phyloP scores from a whole-genome alignment of 148 eudicot species.

The Linanthus parryae region DNA sequence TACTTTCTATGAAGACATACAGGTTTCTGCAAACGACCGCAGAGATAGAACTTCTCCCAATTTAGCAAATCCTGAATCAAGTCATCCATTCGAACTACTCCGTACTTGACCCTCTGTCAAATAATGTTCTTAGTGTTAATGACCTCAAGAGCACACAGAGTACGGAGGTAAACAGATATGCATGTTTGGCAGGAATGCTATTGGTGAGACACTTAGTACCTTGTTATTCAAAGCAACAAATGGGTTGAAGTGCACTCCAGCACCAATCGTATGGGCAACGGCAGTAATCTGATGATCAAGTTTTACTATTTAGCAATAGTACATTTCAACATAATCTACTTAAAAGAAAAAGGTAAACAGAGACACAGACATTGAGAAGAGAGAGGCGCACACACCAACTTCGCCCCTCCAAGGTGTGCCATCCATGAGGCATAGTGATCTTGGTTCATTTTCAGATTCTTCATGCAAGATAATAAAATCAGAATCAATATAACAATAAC shows the following conservation, averaged over 20 bases:
- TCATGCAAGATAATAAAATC: conserved; percentile 13
- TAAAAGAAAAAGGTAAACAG: not conserved
- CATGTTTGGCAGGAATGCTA: not conserved
- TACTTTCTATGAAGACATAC: conserved; percentile 34
- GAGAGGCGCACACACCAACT: conserved; percentile 46
- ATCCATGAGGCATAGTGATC: conserved; percentile 86
- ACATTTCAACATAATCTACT: too few relatives aligned
- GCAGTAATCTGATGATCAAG: conserved; percentile 41
- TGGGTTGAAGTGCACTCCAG: conserved; percentile 93
- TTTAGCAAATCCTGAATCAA: conserved; percentile 57
- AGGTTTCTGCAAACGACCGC: conserved; percentile 95
- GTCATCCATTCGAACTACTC: conserved; percentile 83
- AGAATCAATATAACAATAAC: not conserved
- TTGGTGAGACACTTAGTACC: conserved; percentile 27
- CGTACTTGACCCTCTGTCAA: conserved; percentile 72
- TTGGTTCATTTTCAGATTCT: conserved; percentile 74
- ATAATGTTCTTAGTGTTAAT: conserved; percentile 7
- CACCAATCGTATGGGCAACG: conserved; percentile 73
- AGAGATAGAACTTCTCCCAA: conserved; percentile 81
- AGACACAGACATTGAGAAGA: not conserved
- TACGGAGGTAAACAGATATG: not conserved
- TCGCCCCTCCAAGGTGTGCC: conserved; percentile 68
- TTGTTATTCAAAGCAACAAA: conserved; percentile 59
- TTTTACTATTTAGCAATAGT: conserved; percentile 4
- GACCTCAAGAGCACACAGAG: conserved; percentile 3